Evolutionary conservation across 192 early-diverging fungal genomes (phyloP).

Genomic region (Gamsiella multidivaricata): DNA sequence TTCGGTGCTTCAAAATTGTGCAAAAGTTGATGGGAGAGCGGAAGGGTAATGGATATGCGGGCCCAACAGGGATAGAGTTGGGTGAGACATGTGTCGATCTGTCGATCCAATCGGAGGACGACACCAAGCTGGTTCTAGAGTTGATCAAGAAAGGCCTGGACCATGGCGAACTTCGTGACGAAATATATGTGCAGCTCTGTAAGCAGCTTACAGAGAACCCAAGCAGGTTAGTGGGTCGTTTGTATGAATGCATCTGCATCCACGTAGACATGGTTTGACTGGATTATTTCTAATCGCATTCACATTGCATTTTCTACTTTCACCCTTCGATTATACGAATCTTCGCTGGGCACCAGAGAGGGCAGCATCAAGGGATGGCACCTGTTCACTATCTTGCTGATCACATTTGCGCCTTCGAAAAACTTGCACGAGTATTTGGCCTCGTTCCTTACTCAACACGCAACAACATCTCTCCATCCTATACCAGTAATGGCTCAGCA

Average conservation of each 20-base stretch:
- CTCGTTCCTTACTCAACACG: conserved; percentile 77
- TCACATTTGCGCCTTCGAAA: conserved; percentile 92
- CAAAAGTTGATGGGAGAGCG: conserved; percentile 88
- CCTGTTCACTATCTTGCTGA: conserved; percentile 81
- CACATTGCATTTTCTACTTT: too few species aligned
- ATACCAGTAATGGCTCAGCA: conserved; percentile 64
- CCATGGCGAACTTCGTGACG: conserved; percentile 85
- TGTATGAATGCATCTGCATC: not conserved
- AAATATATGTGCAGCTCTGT: conserved; percentile 94
- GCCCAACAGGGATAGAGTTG: conserved; percentile 41
- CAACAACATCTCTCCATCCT: conserved; percentile 60
- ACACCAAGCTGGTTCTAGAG: conserved; percentile 76
- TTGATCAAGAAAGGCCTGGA: conserved; percentile 82
- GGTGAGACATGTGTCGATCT: conserved; percentile 54
- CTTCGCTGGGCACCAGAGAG: conserved; percentile 46
- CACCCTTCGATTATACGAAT: not conserved
- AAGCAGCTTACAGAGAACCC: conserved; percentile 89
- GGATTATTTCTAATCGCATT: too few species aligned
- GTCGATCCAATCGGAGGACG: conserved; percentile 49
- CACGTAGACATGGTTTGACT: not conserved
- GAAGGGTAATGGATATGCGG: conserved; percentile 50
- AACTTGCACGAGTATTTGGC: conserved; percentile 88
- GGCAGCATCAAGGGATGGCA: conserved; percentile 88
- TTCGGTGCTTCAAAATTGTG: conserved; percentile 85
- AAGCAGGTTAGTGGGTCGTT: conserved; percentile 55